Evolutionary conservation across 2,329 filamentous ascomycete species (phyloP).

Genomic region (Pseudovirgaria hyperparasitica): DNA sequence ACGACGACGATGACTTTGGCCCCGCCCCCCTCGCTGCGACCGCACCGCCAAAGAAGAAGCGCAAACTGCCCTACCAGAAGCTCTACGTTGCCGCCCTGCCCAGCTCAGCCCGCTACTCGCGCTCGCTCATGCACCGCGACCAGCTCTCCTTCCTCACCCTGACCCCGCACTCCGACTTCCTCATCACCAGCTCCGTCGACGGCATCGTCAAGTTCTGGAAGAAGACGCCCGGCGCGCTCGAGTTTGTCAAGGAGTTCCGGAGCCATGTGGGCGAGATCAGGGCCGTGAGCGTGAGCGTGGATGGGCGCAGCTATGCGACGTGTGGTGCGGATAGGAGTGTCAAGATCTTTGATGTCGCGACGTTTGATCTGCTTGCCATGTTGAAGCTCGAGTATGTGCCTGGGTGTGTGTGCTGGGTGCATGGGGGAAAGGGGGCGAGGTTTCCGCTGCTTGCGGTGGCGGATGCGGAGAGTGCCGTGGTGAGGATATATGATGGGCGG

Average conservation of each 20-base stretch:
- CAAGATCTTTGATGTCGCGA: conserved; percentile 68
- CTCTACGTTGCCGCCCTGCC: conserved; percentile 87
- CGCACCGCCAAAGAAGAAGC: conserved; percentile 74
- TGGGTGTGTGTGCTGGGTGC: conserved; percentile 81
- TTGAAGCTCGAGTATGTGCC: conserved; percentile 64
- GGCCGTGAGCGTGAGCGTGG: conserved; percentile 72
- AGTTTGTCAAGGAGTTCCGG: conserved; percentile 97
- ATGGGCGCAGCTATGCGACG: conserved; percentile 88
- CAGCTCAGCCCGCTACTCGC: conserved; percentile 69
- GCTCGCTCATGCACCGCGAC: conserved; percentile 97
- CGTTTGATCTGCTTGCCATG: conserved; percentile 55
- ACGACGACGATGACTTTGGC: conserved; percentile 69
- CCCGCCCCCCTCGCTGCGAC: conserved; percentile 79
- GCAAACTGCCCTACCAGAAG: conserved; percentile 86
- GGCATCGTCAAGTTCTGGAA: conserved; percentile 99
- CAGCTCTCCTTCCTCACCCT: conserved; percentile 79
- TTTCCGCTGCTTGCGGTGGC: conserved; percentile 77
- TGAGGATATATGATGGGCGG: conserved; percentile 79
- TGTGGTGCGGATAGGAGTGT: conserved; percentile 66
- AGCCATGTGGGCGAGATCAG: conserved; percentile 78
- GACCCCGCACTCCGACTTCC: conserved; percentile 83
- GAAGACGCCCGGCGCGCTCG: conserved; percentile 77
- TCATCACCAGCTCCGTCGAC: conserved; percentile 86
- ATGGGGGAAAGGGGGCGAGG: conserved; percentile 67
- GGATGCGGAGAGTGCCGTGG: conserved; percentile 55